These are phyloP conservation scores for Sclerotinia minor DNA, from an alignment of 2,329 filamentous ascomycete genomes.

Conservation along the genomic window DNA sequence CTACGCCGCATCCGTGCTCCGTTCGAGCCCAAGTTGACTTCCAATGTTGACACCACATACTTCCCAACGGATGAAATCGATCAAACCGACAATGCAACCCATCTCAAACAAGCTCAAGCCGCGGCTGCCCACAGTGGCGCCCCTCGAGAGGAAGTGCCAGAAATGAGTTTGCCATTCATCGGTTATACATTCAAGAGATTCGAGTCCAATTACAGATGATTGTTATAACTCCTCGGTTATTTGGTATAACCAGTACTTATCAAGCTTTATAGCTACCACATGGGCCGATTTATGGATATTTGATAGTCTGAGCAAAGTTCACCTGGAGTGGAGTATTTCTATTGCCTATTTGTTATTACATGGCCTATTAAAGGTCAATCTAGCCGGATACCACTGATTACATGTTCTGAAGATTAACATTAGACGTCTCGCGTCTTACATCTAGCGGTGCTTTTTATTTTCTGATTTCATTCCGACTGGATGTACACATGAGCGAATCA, in stretches of 20 bases:
- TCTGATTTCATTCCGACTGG: conserved; percentile 14
- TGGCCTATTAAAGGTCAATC: conserved; percentile 13
- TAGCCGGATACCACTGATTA: conserved; percentile 18
- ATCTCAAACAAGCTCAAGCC: conserved; percentile 67
- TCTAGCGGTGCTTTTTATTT: conserved; percentile 10
- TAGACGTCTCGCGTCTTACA: conserved; percentile 18
- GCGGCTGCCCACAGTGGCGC: conserved; percentile 57
- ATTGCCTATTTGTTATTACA: conserved; percentile 6
- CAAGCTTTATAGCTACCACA: background rate
- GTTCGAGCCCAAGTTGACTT: conserved; percentile 90
- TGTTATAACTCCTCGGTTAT: conserved; percentile 19
- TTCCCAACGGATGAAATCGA: conserved; percentile 99
- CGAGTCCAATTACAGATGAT: conserved; percentile 65
- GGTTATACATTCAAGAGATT: conserved; percentile 99
- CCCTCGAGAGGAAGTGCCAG: conserved; percentile 74
- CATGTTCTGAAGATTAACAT: conserved; percentile 18
- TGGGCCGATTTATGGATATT: conserved; percentile 1
- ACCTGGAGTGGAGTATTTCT: conserved; percentile 10
- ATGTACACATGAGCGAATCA: conserved; percentile 21
- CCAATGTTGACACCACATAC: conserved; percentile 94
- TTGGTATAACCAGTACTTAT: background rate
- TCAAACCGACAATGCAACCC: conserved; percentile 88
- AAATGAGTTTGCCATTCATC: conserved; percentile 95
- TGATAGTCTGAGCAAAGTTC: conserved; percentile 7
- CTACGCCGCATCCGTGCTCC: conserved; percentile 90